Evolutionary conservation across 139 green algal species (phyloP).

Genomic region (Chlamydomonas incerta): DNA sequence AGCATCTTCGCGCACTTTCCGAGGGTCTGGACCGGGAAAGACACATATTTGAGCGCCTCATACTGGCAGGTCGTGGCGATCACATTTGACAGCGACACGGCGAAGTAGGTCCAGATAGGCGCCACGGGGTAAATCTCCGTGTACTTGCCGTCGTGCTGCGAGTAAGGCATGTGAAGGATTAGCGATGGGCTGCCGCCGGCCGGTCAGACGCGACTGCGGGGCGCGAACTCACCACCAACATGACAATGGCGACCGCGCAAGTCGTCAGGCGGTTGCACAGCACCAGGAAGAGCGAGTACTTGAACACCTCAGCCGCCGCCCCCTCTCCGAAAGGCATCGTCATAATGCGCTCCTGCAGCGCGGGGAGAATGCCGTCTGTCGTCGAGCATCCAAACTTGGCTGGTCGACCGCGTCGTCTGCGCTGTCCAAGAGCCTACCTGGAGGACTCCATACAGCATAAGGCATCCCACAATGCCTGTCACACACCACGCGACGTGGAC

Average conservation of each 20-base stretch:
- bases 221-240: conserved; percentile 45
- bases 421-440: conserved; percentile 59
- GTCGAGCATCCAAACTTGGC: too few species aligned
- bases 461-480: conserved; percentile 75
- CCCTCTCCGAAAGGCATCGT: conserved; percentile 72
- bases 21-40: conserved; percentile 95
- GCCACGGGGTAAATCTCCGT: conserved; percentile 75
- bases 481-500: conserved; percentile 74
- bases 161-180: too few species aligned
- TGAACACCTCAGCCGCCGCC: conserved; percentile 76
- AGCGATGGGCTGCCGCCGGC: too few species aligned
- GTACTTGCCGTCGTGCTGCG: conserved; percentile 60
- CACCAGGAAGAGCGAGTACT: conserved; percentile 94
- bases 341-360: conserved; percentile 94
- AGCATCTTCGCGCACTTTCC: conserved; percentile 97
- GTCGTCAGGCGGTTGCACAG: conserved; percentile 90
- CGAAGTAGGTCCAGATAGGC: conserved; percentile 82
- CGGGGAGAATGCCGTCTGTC: neutral
- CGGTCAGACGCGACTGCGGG: neutral
- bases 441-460: conserved; percentile 88
- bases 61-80: conserved; percentile 98
- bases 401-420: too few species aligned
- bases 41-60: conserved; percentile 97
- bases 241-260: conserved; percentile 75
- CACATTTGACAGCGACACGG: conserved; percentile 93